phyloP scores from a whole-genome alignment of 306 rosid species.

The Fragaria vesca region DNA sequence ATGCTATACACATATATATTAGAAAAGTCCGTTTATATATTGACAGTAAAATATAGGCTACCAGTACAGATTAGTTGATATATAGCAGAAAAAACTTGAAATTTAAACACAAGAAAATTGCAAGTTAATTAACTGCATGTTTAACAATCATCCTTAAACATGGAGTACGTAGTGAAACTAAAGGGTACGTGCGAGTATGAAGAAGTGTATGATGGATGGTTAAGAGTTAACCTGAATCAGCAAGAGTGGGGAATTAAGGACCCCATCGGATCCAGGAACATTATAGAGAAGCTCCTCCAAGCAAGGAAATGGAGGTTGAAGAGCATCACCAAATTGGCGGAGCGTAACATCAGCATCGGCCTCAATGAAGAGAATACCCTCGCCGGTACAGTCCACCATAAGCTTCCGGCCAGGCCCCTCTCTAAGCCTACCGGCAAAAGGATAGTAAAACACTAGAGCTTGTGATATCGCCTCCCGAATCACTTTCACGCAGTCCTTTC shows the following conservation, averaged over 20 bases:
- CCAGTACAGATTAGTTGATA: neutral
- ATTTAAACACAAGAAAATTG: neutral
- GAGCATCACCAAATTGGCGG: conserved; percentile 30
- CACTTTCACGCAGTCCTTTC: conserved; percentile 33
- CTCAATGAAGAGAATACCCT: conserved; percentile 44
- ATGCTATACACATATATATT: no score
- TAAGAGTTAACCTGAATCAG: conserved; percentile 34
- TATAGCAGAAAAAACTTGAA: neutral
- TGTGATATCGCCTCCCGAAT: conserved; percentile 36
- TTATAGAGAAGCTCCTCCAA: conserved; percentile 35
- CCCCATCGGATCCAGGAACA: conserved; percentile 37
- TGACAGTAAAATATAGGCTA: no score
- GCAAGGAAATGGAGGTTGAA: conserved; percentile 44
- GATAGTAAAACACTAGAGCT: conserved; percentile 39
- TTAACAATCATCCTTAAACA: neutral
- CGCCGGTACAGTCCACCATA: conserved; percentile 45
- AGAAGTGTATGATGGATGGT: neutral
- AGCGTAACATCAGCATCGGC: conserved; percentile 47
- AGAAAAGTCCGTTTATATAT: no score
- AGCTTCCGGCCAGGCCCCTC: conserved; percentile 36
- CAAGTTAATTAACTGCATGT: neutral
- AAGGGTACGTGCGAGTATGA: no score
- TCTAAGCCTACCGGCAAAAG: conserved; percentile 41
- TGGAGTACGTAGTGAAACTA: neutral
- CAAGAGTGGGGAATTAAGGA: conserved; percentile 33